Base-by-base conservation (phyloP, 208 protist genomes). In the Leishmania aethiopica region DNA sequence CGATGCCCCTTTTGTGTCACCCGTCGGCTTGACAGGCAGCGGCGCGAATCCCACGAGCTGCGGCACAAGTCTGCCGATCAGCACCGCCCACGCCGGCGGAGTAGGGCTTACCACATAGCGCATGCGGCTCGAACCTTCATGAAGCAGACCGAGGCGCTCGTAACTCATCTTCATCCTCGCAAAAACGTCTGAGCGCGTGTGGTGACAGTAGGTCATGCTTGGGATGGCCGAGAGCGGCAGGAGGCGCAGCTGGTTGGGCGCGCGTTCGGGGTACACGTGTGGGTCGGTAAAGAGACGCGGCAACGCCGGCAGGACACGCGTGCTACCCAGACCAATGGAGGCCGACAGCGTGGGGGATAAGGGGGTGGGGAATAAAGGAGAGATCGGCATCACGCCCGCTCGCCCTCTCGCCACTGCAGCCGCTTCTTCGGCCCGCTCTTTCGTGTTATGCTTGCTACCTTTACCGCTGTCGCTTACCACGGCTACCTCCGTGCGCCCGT, bases 141-240 rank as follows among this genome's bases (percentile, higher is more conserved):
- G 78, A 22, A 93, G 60, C 2, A 94, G 69, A 2, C 73, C 57
- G 13, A 95, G 77, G 6, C 84, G 75, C 13, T 73, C 67, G 76
- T 90, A 95, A 83, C 90, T 94, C 35, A 76, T 80, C 59, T 89
- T 75, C 15, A 93, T 77, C 17, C 73, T 80, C 10, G 77, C 84
- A 80, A 96, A 93, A 15, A 93, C 88, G 83, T 96, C 92, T 11
- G 57, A 45, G 4, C 67, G 25, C 1, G 92, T 93, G 80, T 93
- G 84, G 22, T 62, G 75, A 72, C 86, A 91, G 42, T 86, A 82
- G 3, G 91, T 96, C 59, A 85, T 73, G 5, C 80, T 76, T 37
- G 85, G 86, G 66, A 91, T 90, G 10, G 75, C 84, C 17, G 37
- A 75, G 37, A 79, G 74, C 5, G 84, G 76, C 35, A 90, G 78